These are phyloP conservation scores for Ophiostoma ips DNA, from an alignment of 2,329 filamentous ascomycete species.

Conservation along the genomic window DNA sequence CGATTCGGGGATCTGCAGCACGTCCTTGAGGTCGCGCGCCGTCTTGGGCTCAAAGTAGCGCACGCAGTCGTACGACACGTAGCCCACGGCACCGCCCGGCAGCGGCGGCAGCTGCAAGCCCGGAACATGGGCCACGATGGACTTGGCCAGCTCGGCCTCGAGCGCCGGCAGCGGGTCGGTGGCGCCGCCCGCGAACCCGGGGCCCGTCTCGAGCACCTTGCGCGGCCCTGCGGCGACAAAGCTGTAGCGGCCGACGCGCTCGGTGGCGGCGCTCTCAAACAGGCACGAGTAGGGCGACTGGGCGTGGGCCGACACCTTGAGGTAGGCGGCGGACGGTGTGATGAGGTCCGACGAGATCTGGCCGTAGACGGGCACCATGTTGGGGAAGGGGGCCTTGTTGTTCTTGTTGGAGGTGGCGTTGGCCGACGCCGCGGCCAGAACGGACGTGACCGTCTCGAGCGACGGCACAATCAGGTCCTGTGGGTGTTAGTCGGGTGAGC, in stretches of 20 bases:
- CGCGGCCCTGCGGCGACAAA: constrained; percentile 62
- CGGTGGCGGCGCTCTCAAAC: constrained; percentile 83
- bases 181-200: constrained; percentile 65
- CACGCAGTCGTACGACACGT: constrained; percentile 95
- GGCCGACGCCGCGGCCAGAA: constrained; percentile 10
- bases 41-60: constrained; percentile 84
- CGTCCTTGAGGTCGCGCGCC: constrained; percentile 74
- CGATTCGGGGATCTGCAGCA: constrained; percentile 79
- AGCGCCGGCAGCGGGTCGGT: constrained; percentile 74
- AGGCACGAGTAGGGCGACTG: constrained; percentile 64
- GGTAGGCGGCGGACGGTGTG: constrained; percentile 87
- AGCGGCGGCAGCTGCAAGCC: constrained; percentile 71
- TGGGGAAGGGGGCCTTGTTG: constrained; percentile 6
- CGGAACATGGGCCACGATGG: constrained; percentile 70
- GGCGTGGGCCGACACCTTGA: constrained; percentile 67
- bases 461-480: constrained; percentile 16
- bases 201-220: constrained; percentile 78
- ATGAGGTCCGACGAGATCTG: constrained; percentile 59
- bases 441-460: constrained; percentile 15
- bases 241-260: constrained; percentile 87
- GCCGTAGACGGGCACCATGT: constrained; percentile 16
- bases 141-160: constrained; percentile 64
- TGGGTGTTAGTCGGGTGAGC: not conserved
- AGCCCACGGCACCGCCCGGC: constrained; percentile 86
- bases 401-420: not conserved